A percentile compares a stretch with the other conserved stretches of the same genome.
These are phyloP conservation scores for Trichomonas tenax DNA, from an alignment of 208 protist species.

Conservation along the genomic window DNA sequence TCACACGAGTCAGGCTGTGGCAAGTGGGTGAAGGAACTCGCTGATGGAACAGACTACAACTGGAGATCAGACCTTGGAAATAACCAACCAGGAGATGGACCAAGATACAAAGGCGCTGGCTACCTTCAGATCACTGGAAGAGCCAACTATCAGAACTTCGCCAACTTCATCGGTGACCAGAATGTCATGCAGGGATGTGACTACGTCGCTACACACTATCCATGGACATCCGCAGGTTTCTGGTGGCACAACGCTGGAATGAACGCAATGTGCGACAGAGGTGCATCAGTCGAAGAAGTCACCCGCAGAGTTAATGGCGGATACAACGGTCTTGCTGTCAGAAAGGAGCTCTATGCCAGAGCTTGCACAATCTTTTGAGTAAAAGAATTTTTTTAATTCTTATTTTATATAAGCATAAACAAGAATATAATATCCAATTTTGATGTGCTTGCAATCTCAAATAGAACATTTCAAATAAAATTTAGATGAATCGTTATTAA, in stretches of 20 bases:
- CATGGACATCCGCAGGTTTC: slow-evolving; percentile 18
- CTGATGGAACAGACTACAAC: not conserved
- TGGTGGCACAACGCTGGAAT: not conserved
- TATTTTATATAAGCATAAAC: too few species aligned
- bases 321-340: not conserved
- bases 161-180: not conserved
- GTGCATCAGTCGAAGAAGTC: not conserved
- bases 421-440: too few species aligned
- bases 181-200: not conserved
- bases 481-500: too few species aligned
- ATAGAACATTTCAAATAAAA: too few species aligned
- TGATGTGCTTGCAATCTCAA: too few species aligned
- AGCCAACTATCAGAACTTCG: not conserved
- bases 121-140: not conserved
- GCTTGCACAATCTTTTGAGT: not conserved
- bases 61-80: not conserved
- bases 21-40: not conserved
- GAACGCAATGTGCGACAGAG: not conserved
- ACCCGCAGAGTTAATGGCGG: not conserved
- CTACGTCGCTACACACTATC: slow-evolving; percentile 13
- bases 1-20: not conserved
- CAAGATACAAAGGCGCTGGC: not conserved
- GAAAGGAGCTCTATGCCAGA: not conserved
- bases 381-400: not conserved
- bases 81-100: slow-evolving; percentile 3